Base-by-base conservation (phyloP, 176 grass and related monocot species). In the Poa pratensis region DNA sequence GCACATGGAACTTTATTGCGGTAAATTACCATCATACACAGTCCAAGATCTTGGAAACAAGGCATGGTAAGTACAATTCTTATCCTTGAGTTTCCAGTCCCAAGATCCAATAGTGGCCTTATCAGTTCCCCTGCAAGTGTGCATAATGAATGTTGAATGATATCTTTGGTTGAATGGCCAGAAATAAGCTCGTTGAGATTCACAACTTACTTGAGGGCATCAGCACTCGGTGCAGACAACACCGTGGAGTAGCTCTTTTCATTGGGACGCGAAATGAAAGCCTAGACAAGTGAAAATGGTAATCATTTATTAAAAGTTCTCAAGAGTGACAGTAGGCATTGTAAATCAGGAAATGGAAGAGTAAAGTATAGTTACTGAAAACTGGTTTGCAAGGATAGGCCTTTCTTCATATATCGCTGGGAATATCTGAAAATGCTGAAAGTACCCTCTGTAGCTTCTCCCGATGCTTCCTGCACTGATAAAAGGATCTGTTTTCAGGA, bases 391-490 rank as follows among this genome's bases (percentile, higher is more conserved):
- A 65, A 90, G 69, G 77, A 95, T 73, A 64, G 89, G 87, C 61
- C 84, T 95, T 78, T 98, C 93, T 85, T 95, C 93, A 71, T 83
- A 92, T 61, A 57, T 79, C 55, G 63, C 78, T 3, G 95, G 95
- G 55, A 98, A 98, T 87, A 98, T 79, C 86, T 98, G 95, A 78
- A 92, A 95, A 23, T 94, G 83, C 89, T 98, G 95, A 76, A 98
- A 98, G 78, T 92, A 94, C 32, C 95, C 95, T 79, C 87, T 98
- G 87, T 93, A 98, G 88, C 95, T 98, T 87, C 89, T 98, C 28
- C 95, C 95, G 54, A 98, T 92, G 76, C 95, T 98, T 82, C 95
- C 95, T 90, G 86, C 73, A 85, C 95, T 98, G 83, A 46, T 66
- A 54, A 43, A 54, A 32, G 16, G 3, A 70, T 17, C 9, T 30